Conservation (phyloP, 345 rosid genomes). For the Brassica cretica region DNA sequence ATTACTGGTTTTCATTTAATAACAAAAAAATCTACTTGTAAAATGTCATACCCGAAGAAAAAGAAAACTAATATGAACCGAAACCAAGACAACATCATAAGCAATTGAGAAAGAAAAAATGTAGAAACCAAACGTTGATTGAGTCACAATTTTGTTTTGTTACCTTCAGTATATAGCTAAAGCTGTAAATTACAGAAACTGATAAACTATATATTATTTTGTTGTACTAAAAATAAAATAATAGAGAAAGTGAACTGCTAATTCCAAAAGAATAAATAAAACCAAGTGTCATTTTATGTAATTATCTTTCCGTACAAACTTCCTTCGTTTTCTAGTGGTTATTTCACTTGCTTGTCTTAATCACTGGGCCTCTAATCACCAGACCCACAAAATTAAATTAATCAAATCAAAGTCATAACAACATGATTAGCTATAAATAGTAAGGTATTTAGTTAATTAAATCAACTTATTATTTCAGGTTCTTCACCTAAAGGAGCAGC, state of each 20-base stretch:
- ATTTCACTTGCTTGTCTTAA: slow-evolving; percentile 19
- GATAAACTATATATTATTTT: slow-evolving; percentile 7
- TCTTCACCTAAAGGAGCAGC: slow-evolving; percentile 55
- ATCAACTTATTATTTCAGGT: slow-evolving; percentile 45
- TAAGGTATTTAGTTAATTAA: slow-evolving; percentile 2
- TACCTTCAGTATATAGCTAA: not conserved
- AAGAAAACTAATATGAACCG: not conserved
- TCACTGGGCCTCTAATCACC: slow-evolving; percentile 27
- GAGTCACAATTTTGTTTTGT: not conserved
- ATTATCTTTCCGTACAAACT: slow-evolving; percentile 28
- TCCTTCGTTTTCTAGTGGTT: slow-evolving; percentile 24
- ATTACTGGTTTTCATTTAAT: not conserved
- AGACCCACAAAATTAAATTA: slow-evolving; percentile 22
- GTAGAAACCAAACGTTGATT: not conserved
- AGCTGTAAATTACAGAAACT: slow-evolving; percentile 4
- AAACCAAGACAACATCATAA: not conserved
- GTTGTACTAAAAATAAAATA: not conserved
- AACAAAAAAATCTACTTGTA: not conserved
- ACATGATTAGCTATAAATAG: slow-evolving; percentile 27
- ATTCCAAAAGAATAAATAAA: not conserved
- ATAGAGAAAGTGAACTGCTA: slow-evolving; percentile 6
- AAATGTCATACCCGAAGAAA: not conserved
- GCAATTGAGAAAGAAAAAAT: not conserved
- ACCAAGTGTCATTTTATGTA: slow-evolving; percentile 21
- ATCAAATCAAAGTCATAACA: slow-evolving; percentile 24